These are phyloP conservation scores for Mortierella sp. DNA, from an alignment of 371 early-diverging fungal genomes.

Conservation along the genomic window DNA sequence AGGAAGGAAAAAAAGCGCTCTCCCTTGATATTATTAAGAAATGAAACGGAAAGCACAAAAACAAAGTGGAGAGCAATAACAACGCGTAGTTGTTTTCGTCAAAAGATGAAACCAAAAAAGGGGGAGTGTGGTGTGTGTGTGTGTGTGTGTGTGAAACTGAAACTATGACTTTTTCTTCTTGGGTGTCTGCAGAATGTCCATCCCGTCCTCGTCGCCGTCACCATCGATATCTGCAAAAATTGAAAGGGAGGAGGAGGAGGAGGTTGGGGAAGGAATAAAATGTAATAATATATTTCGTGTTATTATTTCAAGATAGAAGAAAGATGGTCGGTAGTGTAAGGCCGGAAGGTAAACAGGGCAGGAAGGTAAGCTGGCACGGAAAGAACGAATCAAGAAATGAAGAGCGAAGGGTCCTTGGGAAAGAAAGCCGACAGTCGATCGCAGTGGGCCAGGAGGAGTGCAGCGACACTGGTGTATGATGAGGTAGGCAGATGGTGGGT, in stretches of 20 bases:
- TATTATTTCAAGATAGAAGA: background rate
- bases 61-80: too few relatives aligned
- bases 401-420: background rate
- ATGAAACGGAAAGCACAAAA: background rate
- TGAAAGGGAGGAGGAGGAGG: background rate
- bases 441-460: background rate
- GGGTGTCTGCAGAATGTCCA: slow-evolving; percentile 51
- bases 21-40: background rate
- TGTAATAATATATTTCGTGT: slow-evolving; percentile 3
- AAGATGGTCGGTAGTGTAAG: background rate
- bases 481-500: background rate
- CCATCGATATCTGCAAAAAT: slow-evolving; percentile 43
- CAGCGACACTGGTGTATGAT: background rate
- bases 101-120: too few relatives aligned
- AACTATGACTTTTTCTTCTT: slow-evolving; percentile 47
- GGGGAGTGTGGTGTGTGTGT: too few relatives aligned
- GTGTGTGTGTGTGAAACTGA: too few relatives aligned
- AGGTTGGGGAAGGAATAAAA: background rate
- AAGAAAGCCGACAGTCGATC: background rate
- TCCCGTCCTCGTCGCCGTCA: slow-evolving; percentile 48
- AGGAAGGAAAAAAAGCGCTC: background rate
- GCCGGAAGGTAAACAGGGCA: background rate
- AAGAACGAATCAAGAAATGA: background rate
- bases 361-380: background rate
- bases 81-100: too few relatives aligned